Percentiles rank a stretch among this genome's conserved stretches.
These are phyloP conservation scores for Tetradesmus lagerheimii DNA, from an alignment of 139 green algal genomes.

Conservation along the genomic window DNA sequence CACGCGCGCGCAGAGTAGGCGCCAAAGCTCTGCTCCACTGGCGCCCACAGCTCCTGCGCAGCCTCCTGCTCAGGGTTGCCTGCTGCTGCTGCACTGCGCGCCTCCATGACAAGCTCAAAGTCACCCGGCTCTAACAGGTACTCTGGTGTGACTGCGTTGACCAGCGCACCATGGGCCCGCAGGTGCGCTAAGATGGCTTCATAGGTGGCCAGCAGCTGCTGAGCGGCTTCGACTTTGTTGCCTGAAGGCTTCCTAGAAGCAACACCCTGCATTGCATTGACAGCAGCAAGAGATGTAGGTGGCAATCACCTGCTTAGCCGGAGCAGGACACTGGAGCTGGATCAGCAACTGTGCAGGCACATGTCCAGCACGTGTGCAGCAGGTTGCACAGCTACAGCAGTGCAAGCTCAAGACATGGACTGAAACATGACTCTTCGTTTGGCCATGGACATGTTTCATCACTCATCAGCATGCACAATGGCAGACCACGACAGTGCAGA, in stretches of 20 bases:
- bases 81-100: slow-evolving; percentile 54
- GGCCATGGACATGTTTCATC: too few relatives aligned
- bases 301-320: neutral
- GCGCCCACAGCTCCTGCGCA: slow-evolving; percentile 65
- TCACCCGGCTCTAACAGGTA: slow-evolving; percentile 69
- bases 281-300: neutral
- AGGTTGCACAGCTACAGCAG: too few relatives aligned
- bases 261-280: neutral
- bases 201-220: slow-evolving; percentile 68
- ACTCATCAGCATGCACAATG: too few relatives aligned
- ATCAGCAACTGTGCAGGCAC: too few relatives aligned
- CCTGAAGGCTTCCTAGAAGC: neutral
- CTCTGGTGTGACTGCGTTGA: slow-evolving; percentile 84
- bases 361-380: too few relatives aligned
- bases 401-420: too few relatives aligned
- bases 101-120: slow-evolving; percentile 28
- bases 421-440: too few relatives aligned
- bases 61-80: slow-evolving; percentile 57
- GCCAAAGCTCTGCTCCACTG: slow-evolving; percentile 73
- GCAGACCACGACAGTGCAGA: too few relatives aligned
- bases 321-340: too few relatives aligned
- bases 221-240: slow-evolving; percentile 57
- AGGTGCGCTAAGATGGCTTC: slow-evolving; percentile 69
- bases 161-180: slow-evolving; percentile 66
- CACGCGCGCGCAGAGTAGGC: slow-evolving; percentile 64